Base-by-base conservation (phyloP, 75 land plant genomes). In the Selaginella tamariscina region DNA sequence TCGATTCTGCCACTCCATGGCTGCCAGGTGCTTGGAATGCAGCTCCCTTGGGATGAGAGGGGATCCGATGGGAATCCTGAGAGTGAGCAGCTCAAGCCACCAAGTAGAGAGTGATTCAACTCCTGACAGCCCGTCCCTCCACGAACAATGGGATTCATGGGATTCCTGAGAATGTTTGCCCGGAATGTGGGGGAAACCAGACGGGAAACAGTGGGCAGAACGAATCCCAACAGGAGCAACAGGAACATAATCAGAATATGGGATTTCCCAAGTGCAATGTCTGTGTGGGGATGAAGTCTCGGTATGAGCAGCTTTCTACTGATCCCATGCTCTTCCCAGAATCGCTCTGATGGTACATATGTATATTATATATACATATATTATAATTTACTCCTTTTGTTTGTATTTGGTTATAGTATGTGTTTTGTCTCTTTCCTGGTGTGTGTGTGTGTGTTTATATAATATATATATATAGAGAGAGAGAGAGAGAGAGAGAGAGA, bases 1-100 rank as follows among this genome's bases (percentile, higher is more conserved):
- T 9, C 21, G 26, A 2, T 21, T 59, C 9, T 59, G 62, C 62
- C 27, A 23, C 2, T 59, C 62, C 26, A 59, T 59, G 62, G 62
- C 62, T 5, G 5, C 62, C 18, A 8, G 62, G n/a, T 59, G 62
- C 62, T 23, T 59, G 24, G 62, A 59, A 59, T 59, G 62, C 21
- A 59, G 62, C 62, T 59, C 62, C n/a, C 62, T 59, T 5, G 62
- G 62, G n/a, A 59, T 59, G 62, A 21, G 62, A 59, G 62, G 62
- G 18, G 62, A 59, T 59, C 62, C 62, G 8, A 59, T 59, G 62
- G 62, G 62, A 2, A n/a, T 59, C 8, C 62, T 59, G 5, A 8
- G 62, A 5, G n/a, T 59, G 2, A 59, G 49, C 49, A 39, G 49
- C 49, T 39, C 49, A 5, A 39, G 49, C 49, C 49, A 39, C 49